Conservation (phyloP, 352 stramenopile species). For the Phytophthora agathidicida region DNA sequence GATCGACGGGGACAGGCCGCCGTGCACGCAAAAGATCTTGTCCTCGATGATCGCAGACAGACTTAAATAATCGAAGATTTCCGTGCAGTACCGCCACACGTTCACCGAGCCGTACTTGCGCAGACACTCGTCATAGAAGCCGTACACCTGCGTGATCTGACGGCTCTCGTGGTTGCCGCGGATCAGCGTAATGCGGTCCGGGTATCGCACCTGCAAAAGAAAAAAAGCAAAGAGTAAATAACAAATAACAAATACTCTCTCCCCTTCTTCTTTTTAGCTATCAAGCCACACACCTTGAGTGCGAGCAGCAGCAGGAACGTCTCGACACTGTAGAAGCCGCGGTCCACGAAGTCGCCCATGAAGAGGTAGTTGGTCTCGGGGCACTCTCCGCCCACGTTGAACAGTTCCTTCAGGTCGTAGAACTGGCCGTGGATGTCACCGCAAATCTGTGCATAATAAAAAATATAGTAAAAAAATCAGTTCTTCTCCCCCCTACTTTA, state of each 20-base stretch:
- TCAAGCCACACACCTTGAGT: slow-evolving; percentile 91
- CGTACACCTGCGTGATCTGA: slow-evolving; percentile 99
- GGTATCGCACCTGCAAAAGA: slow-evolving; percentile 92
- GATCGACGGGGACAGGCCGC: slow-evolving; percentile 94
- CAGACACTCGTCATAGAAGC: slow-evolving; percentile 99
- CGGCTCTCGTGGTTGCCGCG: slow-evolving; percentile 98
- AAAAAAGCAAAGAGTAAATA: slow-evolving; percentile 1
- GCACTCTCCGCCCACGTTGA: slow-evolving; percentile 98
- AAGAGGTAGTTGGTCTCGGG: slow-evolving; percentile 99
- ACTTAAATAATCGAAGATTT: slow-evolving; percentile 99
- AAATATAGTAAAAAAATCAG: slow-evolving; percentile 6
- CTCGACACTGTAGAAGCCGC: slow-evolving; percentile 99
- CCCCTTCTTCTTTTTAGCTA: background rate
- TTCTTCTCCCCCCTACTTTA: slow-evolving; percentile 11
- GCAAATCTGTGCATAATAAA: slow-evolving; percentile 90
- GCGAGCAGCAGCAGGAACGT: slow-evolving; percentile 98
- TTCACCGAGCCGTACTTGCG: slow-evolving; percentile 98
- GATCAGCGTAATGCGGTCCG: slow-evolving; percentile 99
- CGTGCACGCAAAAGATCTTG: slow-evolving; percentile 99
- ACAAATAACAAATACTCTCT: background rate
- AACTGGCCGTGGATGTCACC: slow-evolving; percentile 99
- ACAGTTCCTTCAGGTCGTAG: slow-evolving; percentile 98
- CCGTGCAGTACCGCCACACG: slow-evolving; percentile 99
- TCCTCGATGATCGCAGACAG: slow-evolving; percentile 99
- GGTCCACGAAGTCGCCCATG: slow-evolving; percentile 99